These are phyloP conservation scores for Pseudocercospora crystallina DNA, from an alignment of 2,329 filamentous ascomycete genomes.

Conservation along the genomic window DNA sequence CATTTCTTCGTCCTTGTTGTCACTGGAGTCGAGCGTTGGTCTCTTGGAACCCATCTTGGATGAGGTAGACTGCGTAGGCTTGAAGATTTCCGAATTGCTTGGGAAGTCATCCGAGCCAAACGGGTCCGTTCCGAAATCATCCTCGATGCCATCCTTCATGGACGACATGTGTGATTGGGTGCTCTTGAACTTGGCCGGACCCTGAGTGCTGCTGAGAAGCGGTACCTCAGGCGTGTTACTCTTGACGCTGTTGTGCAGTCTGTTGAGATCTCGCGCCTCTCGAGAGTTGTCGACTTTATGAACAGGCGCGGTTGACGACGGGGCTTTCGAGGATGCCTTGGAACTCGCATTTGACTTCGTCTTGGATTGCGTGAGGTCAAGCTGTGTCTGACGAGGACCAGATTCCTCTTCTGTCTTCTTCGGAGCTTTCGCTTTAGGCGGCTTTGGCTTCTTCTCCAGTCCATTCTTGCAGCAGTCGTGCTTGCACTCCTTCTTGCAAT, in stretches of 20 bases:
- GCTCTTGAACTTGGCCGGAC: not conserved
- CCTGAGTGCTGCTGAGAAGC: not conserved
- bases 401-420: slow-evolving; percentile 28
- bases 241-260: slow-evolving; percentile 28
- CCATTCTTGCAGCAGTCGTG: slow-evolving; percentile 74
- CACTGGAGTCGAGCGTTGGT: not conserved
- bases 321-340: not conserved
- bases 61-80: no score
- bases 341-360: slow-evolving; percentile 19
- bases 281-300: not conserved
- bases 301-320: slow-evolving; percentile 3
- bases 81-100: not conserved
- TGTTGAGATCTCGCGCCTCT: slow-evolving; percentile 22
- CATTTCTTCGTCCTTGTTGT: slow-evolving; percentile 20
- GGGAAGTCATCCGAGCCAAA: slow-evolving; percentile 19
- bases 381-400: slow-evolving; percentile 32
- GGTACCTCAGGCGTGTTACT: slow-evolving; percentile 22
- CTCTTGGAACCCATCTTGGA: not conserved
- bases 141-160: slow-evolving; percentile 5
- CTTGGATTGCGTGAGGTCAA: slow-evolving; percentile 19
- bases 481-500: slow-evolving; percentile 68
- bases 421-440: slow-evolving; percentile 40
- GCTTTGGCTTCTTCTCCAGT: slow-evolving; percentile 61
- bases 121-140: slow-evolving; percentile 24
- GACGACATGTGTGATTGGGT: not conserved